phyloP scores from a whole-genome alignment of 345 rosid genomes.

The Lepidium sativum region DNA sequence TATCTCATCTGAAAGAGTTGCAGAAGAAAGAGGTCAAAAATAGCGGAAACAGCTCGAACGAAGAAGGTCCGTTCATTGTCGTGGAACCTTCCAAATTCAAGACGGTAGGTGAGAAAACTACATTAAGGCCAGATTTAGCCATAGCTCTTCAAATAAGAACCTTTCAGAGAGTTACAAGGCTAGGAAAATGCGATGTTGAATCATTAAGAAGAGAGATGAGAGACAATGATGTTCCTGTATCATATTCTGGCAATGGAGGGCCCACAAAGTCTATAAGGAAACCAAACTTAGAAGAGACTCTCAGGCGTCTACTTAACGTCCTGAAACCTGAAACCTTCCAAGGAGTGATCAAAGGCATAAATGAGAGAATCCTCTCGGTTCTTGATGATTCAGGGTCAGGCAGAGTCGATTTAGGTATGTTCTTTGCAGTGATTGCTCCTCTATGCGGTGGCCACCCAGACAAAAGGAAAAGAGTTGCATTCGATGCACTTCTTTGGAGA shows the following conservation, averaged over 20 bases:
- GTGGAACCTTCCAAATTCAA: constrained; percentile 74
- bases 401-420: constrained; percentile 85
- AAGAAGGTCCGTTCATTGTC: constrained; percentile 58
- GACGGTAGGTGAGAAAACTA: constrained; percentile 56
- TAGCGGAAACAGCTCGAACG: constrained; percentile 37
- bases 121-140: constrained; percentile 61
- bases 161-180: constrained; percentile 81
- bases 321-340: constrained; percentile 88
- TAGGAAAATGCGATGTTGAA: constrained; percentile 74
- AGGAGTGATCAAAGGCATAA: constrained; percentile 86
- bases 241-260: constrained; percentile 72
- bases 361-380: constrained; percentile 71
- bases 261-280: constrained; percentile 84
- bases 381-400: constrained; percentile 76
- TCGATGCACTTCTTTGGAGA: constrained; percentile 87
- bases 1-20: constrained; percentile 77
- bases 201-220: constrained; percentile 73
- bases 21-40: constrained; percentile 68
- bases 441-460: constrained; percentile 70
- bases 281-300: constrained; percentile 73
- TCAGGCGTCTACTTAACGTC: constrained; percentile 55
- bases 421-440: constrained; percentile 79
- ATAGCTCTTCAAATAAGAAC: constrained; percentile 70
- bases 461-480: constrained; percentile 67
- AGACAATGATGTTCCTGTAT: constrained; percentile 64